Base-by-base conservation (phyloP, 176 grass and related monocot genomes). In the Ampelocalamus luodianensis region DNA sequence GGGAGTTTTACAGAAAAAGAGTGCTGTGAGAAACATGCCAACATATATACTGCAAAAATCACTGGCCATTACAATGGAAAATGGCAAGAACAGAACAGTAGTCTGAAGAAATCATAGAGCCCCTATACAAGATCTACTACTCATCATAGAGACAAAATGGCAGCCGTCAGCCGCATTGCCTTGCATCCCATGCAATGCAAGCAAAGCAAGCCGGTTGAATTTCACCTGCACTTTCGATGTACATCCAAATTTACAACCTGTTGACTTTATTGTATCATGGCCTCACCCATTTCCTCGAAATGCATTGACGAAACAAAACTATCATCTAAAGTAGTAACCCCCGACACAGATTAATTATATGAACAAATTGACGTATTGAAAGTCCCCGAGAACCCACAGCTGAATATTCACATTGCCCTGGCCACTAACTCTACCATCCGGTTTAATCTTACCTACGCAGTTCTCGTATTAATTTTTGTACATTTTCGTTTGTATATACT, bases 341-440 rank as follows among this genome's bases (percentile, higher is more conserved):
- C 40, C 20, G 1, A 38, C 65, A 80, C n/a, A 32, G 1, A 74
- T 50, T 38, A 67, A 74, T 50, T 38, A 67, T 58, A 62, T 74
- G 49, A 87, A 79, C 74, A 58, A 26, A 73, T 58, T 66, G 40
- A 42, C 63, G 71, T 24, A 48, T 4, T 10, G 39, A 7, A 84
- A 39, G 50, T 12, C 60, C 68, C 22, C 40, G 48, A 80, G 10
- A 73, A 15, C 29, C 39, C 50, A n/a, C 6, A 48, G 24, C 65
- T 82, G 32, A 38, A 82, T 85, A 91, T 88, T 91, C 82, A 88
- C 78, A 92, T 85, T 67, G 32, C 48, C 82, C 72, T 7, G 55
- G 12, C 53, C 14, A 34, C 12, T 65, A 3, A 73, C 72, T 67
- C 78, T 72, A 78, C 29, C 2, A 56, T 68, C 32, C 16, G 13